phyloP scores from a whole-genome alignment of 495 filamentous ascomycete species.

The Aspergillus incahuasiensis region DNA sequence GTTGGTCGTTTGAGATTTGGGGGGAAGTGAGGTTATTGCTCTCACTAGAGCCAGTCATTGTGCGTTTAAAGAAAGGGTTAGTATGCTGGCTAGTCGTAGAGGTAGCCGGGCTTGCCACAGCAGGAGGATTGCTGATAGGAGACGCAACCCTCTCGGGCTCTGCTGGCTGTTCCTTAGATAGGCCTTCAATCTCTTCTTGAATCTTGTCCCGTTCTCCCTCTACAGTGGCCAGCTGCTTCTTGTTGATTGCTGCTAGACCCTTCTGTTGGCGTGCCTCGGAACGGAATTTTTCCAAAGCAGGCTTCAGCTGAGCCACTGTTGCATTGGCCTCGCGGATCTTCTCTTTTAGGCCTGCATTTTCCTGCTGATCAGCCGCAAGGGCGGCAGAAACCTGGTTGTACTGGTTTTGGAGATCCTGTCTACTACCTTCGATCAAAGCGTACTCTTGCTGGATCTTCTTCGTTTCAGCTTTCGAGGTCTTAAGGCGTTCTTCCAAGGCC shows the following conservation, averaged over 20 bases:
- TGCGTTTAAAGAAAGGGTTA: constrained; percentile 85
- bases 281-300: constrained; percentile 83
- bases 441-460: constrained; percentile 77
- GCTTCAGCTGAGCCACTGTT: constrained; percentile 76
- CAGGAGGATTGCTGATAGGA: constrained; percentile 39
- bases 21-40: constrained; percentile 50
- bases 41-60: constrained; percentile 55
- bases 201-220: constrained; percentile 84
- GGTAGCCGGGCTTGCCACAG: constrained; percentile 61
- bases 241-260: constrained; percentile 93
- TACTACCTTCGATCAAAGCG: constrained; percentile 71
- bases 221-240: constrained; percentile 87
- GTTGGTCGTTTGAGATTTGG: constrained; percentile 41
- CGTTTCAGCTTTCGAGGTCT: constrained; percentile 68
- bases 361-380: constrained; percentile 80
- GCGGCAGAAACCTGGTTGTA: constrained; percentile 69
- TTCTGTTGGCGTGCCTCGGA: constrained; percentile 90
- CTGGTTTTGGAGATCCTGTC: constrained; percentile 81
- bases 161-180: constrained; percentile 48
- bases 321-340: constrained; percentile 75
- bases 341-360: constrained; percentile 82
- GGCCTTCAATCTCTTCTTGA: constrained; percentile 67
- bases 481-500: constrained; percentile 76
- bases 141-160: constrained; percentile 31
- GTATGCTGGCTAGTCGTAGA: constrained; percentile 73